These are phyloP conservation scores for Coniochaeta ligniaria DNA, from an alignment of 2,329 filamentous ascomycete genomes.

Conservation along the genomic window DNA sequence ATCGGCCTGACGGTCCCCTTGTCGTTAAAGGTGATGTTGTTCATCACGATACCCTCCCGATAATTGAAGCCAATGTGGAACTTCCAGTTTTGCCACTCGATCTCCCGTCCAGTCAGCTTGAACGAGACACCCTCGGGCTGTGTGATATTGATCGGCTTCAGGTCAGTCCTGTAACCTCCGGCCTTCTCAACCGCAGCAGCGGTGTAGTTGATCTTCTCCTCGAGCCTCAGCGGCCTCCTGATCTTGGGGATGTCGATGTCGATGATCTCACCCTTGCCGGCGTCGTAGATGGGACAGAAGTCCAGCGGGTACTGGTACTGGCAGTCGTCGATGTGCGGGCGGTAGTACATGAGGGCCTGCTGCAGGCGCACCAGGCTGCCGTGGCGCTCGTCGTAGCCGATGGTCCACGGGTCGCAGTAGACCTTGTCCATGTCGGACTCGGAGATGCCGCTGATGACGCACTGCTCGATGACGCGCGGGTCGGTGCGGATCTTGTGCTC, in stretches of 20 bases:
- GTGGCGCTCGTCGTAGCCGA: slow-evolving; percentile 87
- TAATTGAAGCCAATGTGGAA: slow-evolving; percentile 95
- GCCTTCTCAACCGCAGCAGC: slow-evolving; percentile 64
- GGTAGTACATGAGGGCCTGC: slow-evolving; percentile 94
- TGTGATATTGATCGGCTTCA: slow-evolving; percentile 71
- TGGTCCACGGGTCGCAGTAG: slow-evolving; percentile 94
- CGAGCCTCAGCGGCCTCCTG: slow-evolving; percentile 64
- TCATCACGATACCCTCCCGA: slow-evolving; percentile 82
- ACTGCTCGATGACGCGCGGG: slow-evolving; percentile 85
- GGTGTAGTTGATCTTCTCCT: slow-evolving; percentile 72
- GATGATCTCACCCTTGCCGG: slow-evolving; percentile 69
- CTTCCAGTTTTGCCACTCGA: slow-evolving; percentile 91
- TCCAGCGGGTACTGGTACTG: slow-evolving; percentile 90
- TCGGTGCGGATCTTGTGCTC: slow-evolving; percentile 71
- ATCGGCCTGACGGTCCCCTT: slow-evolving; percentile 68
- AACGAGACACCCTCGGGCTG: slow-evolving; percentile 84
- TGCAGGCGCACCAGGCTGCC: slow-evolving; percentile 73
- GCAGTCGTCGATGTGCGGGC: slow-evolving; percentile 74
- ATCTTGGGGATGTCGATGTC: slow-evolving; percentile 78
- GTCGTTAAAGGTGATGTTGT: slow-evolving; percentile 86
- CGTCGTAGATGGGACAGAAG: slow-evolving; percentile 88
- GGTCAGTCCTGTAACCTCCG: slow-evolving; percentile 62
- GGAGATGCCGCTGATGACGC: slow-evolving; percentile 72
- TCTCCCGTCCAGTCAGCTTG: slow-evolving; percentile 61
- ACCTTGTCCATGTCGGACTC: slow-evolving; percentile 87